Base-by-base conservation (phyloP, 257 asterid genomes). In the Jacaranda copaia region DNA sequence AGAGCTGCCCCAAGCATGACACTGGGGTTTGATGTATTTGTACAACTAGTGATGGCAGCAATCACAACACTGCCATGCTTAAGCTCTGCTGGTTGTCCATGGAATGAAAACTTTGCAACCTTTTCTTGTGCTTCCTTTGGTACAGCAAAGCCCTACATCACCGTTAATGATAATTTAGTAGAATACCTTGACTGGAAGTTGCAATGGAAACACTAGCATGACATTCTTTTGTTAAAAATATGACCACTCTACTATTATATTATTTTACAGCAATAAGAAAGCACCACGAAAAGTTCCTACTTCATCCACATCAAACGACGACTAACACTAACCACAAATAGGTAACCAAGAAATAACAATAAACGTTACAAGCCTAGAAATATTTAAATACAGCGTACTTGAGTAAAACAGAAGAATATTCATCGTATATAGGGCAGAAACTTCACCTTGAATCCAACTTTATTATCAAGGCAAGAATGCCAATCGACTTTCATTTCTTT, bases 1-100 rank as follows among this genome's bases (percentile, higher is more conserved):
- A 94, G 96, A 40, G 89, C 98, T 14, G 99, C 99, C 71, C 98
- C 99, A 70, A 94, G 97, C 97, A 94, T 92, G 48, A 94, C 99
- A 80, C 98, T 92, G 65, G 99, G 98, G 86, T 94, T 92, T 69
- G 99, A 94, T 78, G 99, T 94, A 82, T 94, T 94, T 62, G 99
- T 92, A 86, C 98, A 94, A 83, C 97, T 94, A 15, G 98, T 92
- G 83, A 94, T 92, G 63, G 98, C 97, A 75, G 99, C 98, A 84
- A 94, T 94, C 63, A 94, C 99, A 36, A 94, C 95, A 68, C 99
- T 92, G 9, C 98, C 99, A 78, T 94, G 97, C 87, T 81, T 94
- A 79, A 94, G 98, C 85, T 94, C 99, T 48, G 99, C 95, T 36
- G 91, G 91, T 84, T 92, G 84, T 46, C 98, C 98, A 39, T 86